phyloP scores from a whole-genome alignment of 805 yeast genomes.

The Yamadazyma nakazawae region DNA sequence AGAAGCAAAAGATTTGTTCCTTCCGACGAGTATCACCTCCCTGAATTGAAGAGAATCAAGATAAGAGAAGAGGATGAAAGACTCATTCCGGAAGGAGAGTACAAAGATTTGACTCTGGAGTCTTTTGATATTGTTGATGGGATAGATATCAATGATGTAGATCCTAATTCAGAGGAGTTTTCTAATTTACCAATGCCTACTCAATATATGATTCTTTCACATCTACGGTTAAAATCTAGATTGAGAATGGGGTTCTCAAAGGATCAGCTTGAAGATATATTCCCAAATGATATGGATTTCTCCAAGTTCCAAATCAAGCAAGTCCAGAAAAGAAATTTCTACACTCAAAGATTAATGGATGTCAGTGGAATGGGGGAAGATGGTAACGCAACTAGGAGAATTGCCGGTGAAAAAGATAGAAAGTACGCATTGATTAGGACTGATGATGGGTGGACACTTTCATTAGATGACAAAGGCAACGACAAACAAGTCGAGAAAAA shows the following conservation, averaged over 20 bases:
- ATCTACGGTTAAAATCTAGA: constrained; percentile 77
- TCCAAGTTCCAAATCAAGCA: constrained; percentile 89
- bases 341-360: constrained; percentile 83
- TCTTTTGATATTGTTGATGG: constrained; percentile 57
- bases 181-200: constrained; percentile 73
- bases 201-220: constrained; percentile 84
- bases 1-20: constrained; percentile 36
- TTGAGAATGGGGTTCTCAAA: constrained; percentile 93
- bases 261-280: constrained; percentile 77
- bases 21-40: constrained; percentile 84
- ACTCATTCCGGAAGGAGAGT: constrained; percentile 69
- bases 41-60: constrained; percentile 57
- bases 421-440: constrained; percentile 73
- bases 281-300: constrained; percentile 85
- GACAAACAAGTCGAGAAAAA: constrained; percentile 26
- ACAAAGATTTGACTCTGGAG: constrained; percentile 55
- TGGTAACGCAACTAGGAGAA: constrained; percentile 49
- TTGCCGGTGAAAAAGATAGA: constrained; percentile 80
- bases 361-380: constrained; percentile 74
- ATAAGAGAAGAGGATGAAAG: constrained; percentile 63
- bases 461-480: constrained; percentile 49
- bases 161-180: constrained; percentile 81
- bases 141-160: constrained; percentile 67
- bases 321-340: constrained; percentile 86
- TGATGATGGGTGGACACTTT: constrained; percentile 81